Base-by-base conservation (phyloP, 352 stramenopile genomes). In the Phytophthora podocarpi region DNA sequence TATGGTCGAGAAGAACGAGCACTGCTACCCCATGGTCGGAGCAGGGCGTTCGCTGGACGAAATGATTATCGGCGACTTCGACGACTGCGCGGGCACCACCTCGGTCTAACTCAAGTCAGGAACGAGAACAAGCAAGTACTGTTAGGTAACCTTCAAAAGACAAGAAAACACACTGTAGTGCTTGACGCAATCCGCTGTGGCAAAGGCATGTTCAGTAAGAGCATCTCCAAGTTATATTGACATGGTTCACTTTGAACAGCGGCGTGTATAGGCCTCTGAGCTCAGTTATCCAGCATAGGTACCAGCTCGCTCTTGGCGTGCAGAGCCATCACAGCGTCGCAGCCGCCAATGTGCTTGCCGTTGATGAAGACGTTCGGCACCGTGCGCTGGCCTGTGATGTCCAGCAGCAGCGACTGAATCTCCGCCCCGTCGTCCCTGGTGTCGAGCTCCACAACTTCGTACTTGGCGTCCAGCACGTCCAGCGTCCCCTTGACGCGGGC, bases 311-410 rank as follows among this genome's bases (percentile, higher is more conserved):
- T 77, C 41, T 69, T 67, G 13, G 72, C 70, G 59, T 92, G 77
- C 37, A 92, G 76, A 15, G 34, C 62, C 57, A 87, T 62, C 9
- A 81, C 70, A 11, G 71, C 66, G 67, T 99, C 96, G 58, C 96
- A 98, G 52, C 97, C 97, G 65, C 97, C 97, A 54, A 99, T 84
- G 84, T 98, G 92, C 65, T 97, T 80, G 58, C 96, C 96, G 41
- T 96, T 97, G 64, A 99, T 95, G 77, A 99, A 99, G 28, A 99
- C 95, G 78, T 99, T 99, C 2, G 98, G 97, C 39, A 99, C 97
- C 1, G 95, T 99, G 67, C 89, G 84, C 67, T 99, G 96, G 48
- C 94, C 95, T 35, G 96, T 99, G 41, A 99, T 78, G 7, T 92
- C 68, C 26, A 90, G 58, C 35, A 99, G 81, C 23, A 91, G 82